Evolutionary conservation across 345 rosid species (phyloP).

Genomic region (Adansonia digitata): DNA sequence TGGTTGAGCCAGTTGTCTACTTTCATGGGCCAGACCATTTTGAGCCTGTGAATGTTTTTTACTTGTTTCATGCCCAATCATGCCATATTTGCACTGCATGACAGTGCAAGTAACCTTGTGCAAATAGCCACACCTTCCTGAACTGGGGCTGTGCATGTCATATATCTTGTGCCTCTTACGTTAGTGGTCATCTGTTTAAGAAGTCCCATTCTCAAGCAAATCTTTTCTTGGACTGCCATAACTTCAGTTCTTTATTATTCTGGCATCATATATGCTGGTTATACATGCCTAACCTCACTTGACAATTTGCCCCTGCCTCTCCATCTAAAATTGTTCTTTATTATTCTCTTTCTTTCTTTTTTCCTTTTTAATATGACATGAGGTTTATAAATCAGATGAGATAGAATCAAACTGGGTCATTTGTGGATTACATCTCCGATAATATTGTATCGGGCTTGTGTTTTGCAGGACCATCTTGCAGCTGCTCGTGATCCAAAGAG

Average conservation of each 20-base stretch:
- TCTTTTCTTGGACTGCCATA: background rate
- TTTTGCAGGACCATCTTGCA: slow-evolving; percentile 76
- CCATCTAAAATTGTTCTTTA: too few species aligned
- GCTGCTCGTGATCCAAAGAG: slow-evolving; percentile 75
- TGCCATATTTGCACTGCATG: background rate
- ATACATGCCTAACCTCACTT: background rate
- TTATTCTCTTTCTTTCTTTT: too few species aligned
- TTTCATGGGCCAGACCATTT: background rate
- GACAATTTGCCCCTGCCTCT: background rate
- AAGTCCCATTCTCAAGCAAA: background rate
- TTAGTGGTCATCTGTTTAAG: background rate
- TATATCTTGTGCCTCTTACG: background rate
- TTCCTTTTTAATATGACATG: background rate
- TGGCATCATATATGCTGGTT: background rate
- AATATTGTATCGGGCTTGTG: slow-evolving; percentile 6
- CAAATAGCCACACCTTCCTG: background rate
- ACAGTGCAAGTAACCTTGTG: background rate
- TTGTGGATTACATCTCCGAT: background rate
- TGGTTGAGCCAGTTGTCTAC: background rate
- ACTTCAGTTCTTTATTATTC: background rate
- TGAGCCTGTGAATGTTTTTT: background rate
- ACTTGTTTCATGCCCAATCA: background rate
- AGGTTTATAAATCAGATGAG: background rate
- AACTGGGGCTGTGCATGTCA: background rate
- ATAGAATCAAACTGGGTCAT: background rate